Evolutionary conservation across 1,284 basidiomycete genomes (phyloP).

Genomic region (Phaffia rhodozyma): DNA sequence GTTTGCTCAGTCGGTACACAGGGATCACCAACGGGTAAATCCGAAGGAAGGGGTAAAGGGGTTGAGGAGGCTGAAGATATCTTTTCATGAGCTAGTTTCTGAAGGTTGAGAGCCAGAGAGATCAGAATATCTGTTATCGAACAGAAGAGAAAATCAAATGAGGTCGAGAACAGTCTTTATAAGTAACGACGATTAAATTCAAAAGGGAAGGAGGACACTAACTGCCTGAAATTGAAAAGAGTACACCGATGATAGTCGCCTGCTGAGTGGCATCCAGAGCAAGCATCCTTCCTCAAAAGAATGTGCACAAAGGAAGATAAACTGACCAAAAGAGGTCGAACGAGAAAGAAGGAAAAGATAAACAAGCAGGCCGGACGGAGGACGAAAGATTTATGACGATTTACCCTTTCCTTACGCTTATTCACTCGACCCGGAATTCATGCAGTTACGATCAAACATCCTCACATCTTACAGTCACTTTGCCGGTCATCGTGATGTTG

Average conservation of each 20-base stretch:
- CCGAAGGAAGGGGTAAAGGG: neutral
- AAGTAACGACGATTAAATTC: neutral
- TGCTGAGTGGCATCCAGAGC: neutral
- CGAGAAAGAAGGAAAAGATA: neutral
- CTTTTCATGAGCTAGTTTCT: slow-evolving; percentile 13
- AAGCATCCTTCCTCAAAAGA: neutral
- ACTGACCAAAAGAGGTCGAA: neutral
- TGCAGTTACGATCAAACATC: too few relatives aligned
- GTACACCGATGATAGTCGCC: slow-evolving; percentile 11
- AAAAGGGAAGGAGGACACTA: neutral
- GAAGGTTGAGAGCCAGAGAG: slow-evolving; percentile 15
- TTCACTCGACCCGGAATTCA: too few relatives aligned
- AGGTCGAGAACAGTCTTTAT: neutral
- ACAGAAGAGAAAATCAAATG: neutral
- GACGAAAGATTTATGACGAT: too few relatives aligned
- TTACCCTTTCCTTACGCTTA: too few relatives aligned
- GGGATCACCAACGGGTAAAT: neutral
- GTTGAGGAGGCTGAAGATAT: neutral
- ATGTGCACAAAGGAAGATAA: neutral
- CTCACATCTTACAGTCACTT: too few relatives aligned
- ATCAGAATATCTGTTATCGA: slow-evolving; percentile 12
- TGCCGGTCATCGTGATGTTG: too few relatives aligned
- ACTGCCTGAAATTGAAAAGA: slow-evolving; percentile 14
- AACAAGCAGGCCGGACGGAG: neutral
- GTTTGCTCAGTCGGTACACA: neutral